These are phyloP conservation scores for Phialophora chinensis DNA, from an alignment of 2,329 filamentous ascomycete species.

Conservation along the genomic window DNA sequence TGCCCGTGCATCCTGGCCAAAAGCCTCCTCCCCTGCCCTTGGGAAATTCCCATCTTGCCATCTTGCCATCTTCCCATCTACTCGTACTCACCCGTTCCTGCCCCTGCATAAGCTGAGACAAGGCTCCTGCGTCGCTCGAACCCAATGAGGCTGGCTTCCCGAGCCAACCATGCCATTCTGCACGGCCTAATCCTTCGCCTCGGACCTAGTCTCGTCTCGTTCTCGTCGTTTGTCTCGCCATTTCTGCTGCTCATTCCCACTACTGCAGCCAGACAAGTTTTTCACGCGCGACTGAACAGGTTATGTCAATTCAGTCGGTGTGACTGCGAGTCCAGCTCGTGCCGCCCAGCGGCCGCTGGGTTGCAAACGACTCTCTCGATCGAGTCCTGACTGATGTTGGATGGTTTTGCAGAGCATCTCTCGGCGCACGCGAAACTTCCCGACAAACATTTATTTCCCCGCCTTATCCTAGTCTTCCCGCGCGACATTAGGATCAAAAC, in stretches of 20 bases:
- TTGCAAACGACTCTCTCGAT: background rate
- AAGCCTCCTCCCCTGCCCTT: background rate
- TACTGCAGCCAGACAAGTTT: background rate
- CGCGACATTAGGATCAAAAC: background rate
- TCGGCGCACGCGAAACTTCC: no score
- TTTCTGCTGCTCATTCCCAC: background rate
- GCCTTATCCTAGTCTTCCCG: background rate
- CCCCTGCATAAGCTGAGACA: slow-evolving; percentile 13
- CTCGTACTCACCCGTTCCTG: background rate
- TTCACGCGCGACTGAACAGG: background rate
- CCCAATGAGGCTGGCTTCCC: slow-evolving; percentile 10
- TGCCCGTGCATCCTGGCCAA: no score
- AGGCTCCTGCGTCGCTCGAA: slow-evolving; percentile 2
- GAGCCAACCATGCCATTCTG: slow-evolving; percentile 8
- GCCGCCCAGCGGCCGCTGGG: background rate
- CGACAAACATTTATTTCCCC: background rate
- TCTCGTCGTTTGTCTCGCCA: background rate
- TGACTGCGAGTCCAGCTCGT: background rate
- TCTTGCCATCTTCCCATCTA: background rate
- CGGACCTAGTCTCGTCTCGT: background rate
- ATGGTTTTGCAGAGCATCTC: background rate
- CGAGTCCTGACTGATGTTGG: background rate
- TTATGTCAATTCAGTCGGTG: background rate
- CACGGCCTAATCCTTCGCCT: background rate
- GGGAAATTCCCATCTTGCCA: background rate